phyloP scores from a whole-genome alignment of 2,329 filamentous ascomycete genomes.

The Paraphaeosphaeria sporulosa region DNA sequence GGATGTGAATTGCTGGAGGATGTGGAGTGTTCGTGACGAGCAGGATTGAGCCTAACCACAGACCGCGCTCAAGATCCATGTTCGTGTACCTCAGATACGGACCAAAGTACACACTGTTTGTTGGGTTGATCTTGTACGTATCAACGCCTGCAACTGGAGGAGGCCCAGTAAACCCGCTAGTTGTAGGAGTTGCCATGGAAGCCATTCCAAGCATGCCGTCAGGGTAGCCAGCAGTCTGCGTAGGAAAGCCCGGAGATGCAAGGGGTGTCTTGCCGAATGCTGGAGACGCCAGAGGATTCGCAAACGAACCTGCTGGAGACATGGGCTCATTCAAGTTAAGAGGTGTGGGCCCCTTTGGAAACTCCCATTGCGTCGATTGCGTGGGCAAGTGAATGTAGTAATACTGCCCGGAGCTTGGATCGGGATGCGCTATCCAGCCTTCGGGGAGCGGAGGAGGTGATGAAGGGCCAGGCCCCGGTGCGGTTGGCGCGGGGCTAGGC shows the following conservation, averaged over 20 bases:
- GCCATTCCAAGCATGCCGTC: constrained; percentile 86
- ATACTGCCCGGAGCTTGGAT: constrained; percentile 95
- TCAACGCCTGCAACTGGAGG: constrained; percentile 88
- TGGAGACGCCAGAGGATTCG: constrained; percentile 55
- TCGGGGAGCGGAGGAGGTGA: constrained; percentile 94
- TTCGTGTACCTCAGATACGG: constrained; percentile 96
- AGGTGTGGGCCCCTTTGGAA: constrained; percentile 93
- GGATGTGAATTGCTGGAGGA: constrained; percentile 94
- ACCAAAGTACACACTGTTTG: constrained; percentile 97
- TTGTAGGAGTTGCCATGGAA: constrained; percentile 74
- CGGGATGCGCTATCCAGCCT: constrained; percentile 97
- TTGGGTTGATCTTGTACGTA: constrained; percentile 90
- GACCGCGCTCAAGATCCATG: constrained; percentile 90
- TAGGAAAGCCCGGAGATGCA: constrained; percentile 82
- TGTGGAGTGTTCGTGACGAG: constrained; percentile 90
- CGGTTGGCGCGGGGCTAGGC: constrained; percentile 54
- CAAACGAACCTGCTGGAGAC: constrained; percentile 73
- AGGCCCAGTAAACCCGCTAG: constrained; percentile 87
- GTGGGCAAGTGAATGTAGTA: constrained; percentile 98
- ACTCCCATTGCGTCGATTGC: constrained; percentile 98
- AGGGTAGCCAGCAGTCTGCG: constrained; percentile 83
- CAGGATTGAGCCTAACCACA: constrained; percentile 93
- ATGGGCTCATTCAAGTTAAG: constrained; percentile 84
- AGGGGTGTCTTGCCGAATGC: constrained; percentile 67
- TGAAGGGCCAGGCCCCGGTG: constrained; percentile 67